A percentile compares a stretch with the other conserved stretches of the same genome.
Evolutionary conservation across 805 yeast species (phyloP).

Genomic region (Cyberlindnera samutprakarnensis): DNA sequence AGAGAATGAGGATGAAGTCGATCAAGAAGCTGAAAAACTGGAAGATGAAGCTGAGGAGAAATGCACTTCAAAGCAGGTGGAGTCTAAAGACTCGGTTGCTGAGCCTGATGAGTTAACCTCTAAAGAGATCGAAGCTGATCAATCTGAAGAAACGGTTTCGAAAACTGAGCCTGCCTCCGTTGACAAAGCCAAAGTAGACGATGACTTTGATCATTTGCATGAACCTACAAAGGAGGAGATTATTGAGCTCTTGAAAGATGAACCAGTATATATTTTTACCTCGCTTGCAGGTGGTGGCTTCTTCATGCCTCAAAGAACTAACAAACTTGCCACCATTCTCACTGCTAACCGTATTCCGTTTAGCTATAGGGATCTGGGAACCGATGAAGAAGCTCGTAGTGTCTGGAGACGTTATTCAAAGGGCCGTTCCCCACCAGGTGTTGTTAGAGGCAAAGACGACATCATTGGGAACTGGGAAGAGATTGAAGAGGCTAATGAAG

Average conservation of each 20-base stretch:
- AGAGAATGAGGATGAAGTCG: slow-evolving; percentile 1
- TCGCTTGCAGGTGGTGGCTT: slow-evolving; percentile 83
- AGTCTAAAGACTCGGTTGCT: neutral
- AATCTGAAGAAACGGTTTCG: neutral
- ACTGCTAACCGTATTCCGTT: slow-evolving; percentile 66
- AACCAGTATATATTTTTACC: slow-evolving; percentile 72
- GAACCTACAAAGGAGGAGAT: slow-evolving; percentile 24
- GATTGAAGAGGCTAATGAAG: slow-evolving; percentile 81
- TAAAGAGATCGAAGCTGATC: neutral
- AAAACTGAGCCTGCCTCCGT: neutral
- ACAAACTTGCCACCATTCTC: slow-evolving; percentile 64
- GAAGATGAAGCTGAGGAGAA: neutral
- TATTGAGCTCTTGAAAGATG: slow-evolving; percentile 24
- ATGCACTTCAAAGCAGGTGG: neutral
- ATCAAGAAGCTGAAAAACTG: slow-evolving; percentile 1
- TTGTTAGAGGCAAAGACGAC: slow-evolving; percentile 76
- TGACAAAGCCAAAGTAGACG: neutral
- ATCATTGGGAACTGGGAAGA: slow-evolving; percentile 82
- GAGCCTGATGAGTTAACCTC: neutral
- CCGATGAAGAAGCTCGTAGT: slow-evolving; percentile 78
- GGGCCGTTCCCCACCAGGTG: slow-evolving; percentile 76
- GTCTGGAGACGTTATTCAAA: slow-evolving; percentile 71
- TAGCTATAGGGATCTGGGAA: slow-evolving; percentile 71
- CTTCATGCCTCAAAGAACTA: slow-evolving; percentile 72
- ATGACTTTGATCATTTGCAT: slow-evolving; percentile 10